Base-by-base conservation (phyloP, 176 grass and related monocot genomes). In the Musa troglodytarum region DNA sequence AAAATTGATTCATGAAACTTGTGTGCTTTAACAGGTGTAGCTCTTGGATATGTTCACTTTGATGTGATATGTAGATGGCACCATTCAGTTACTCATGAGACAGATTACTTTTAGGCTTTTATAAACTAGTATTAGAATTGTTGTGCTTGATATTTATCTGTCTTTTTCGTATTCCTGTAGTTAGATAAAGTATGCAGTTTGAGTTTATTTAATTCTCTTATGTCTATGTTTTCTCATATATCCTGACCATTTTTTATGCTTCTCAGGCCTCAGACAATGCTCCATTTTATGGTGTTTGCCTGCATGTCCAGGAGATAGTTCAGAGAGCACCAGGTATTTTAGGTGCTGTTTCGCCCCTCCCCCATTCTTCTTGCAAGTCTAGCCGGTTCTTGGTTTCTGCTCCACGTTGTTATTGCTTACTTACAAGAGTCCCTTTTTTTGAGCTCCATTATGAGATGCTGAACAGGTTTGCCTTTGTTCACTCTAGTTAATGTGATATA, bases 391-490 rank as follows among this genome's bases (percentile, higher is more conserved):
- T 93, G 82, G 95, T 94, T 80, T 89, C 90, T 76, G 95, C 95
- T 78, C 95, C 95, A 64, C 90, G 95, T 49, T 98, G 95, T 86
- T 98, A 98, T 73, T 98, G 95, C 82, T 76, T 98, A 73, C 86
- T 98, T 57, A 98, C 95, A 89, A 93, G 82, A 70, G 82, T 98
- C 43, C 95, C 95, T 23, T 98, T 94, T 76, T 98, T 98, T 81
- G 95, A 98, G 82, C 88, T 98, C 61, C 90, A 94, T 75, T 98
- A 94, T 87, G 90, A 93, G 88, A 98, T 98, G 95, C 71, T 98
- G 74, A 98, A 98, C 86, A 98, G 94, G 94, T 94, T 74, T 21
- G 80, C 80, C 66, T 58, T 43, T 56, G 24, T 52, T 81, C 69
- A 49, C 79, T 72, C 58, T 61, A 28, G 2, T 50, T 74, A 24